phyloP scores from a whole-genome alignment of 257 asterid species.

The Lithospermum erythrorhizon region DNA sequence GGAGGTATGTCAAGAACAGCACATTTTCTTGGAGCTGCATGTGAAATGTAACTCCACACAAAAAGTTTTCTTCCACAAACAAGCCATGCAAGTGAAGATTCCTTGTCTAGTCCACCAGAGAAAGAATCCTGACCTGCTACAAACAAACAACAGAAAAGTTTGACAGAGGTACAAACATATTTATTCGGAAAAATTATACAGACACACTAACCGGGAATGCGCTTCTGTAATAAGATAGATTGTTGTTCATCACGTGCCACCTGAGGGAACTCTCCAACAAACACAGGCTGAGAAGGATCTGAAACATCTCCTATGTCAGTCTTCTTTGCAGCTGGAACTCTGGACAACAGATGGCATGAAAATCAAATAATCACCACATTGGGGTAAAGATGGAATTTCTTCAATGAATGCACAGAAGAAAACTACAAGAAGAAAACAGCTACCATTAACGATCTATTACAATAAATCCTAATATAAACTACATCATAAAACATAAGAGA shows the following conservation, averaged over 20 bases:
- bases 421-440: not conserved
- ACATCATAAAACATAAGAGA: too few species aligned
- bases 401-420: not conserved
- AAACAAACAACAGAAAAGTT: slow-evolving; percentile 8
- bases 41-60: slow-evolving; percentile 65
- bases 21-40: slow-evolving; percentile 54
- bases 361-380: not conserved
- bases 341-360: slow-evolving; percentile 18
- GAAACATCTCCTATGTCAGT: slow-evolving; percentile 46
- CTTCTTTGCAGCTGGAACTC: slow-evolving; percentile 49
- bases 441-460: too few species aligned
- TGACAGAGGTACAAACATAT: not conserved
- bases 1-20: slow-evolving; percentile 55
- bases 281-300: slow-evolving; percentile 55
- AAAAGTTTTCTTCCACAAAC: slow-evolving; percentile 54
- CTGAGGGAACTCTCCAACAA: slow-evolving; percentile 85
- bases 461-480: too few species aligned
- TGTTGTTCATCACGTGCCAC: slow-evolving; percentile 79
- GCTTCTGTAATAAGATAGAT: slow-evolving; percentile 33
- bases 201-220: slow-evolving; percentile 48
- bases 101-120: slow-evolving; percentile 89
- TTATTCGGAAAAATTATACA: not conserved
- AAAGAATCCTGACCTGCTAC: slow-evolving; percentile 48
- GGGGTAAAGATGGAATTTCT: not conserved
- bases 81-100: slow-evolving; percentile 70